Evolutionary conservation across 139 green algal genomes (phyloP).

Genomic region (Chlorella sorokiniana): DNA sequence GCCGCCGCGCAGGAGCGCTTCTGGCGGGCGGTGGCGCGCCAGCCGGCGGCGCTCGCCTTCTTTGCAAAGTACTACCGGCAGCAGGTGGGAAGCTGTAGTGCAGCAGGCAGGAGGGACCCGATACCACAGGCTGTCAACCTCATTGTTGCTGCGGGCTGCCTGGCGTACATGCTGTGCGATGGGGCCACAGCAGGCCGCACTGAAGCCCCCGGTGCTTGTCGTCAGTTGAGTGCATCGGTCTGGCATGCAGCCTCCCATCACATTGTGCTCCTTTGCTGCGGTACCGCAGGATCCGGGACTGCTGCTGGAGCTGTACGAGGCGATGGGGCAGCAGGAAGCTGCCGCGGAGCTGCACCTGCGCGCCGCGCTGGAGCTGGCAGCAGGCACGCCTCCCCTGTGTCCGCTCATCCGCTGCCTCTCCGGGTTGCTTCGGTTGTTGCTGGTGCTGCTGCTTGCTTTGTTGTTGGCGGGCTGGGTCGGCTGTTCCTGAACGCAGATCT

Average conservation of each 20-base stretch:
- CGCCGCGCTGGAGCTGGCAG: constrained; percentile 23
- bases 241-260: not conserved
- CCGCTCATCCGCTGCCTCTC: not conserved
- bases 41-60: constrained; percentile 29
- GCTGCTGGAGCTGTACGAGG: constrained; percentile 33
- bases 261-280: too few relatives aligned
- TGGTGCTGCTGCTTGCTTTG: not conserved
- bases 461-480: too few relatives aligned
- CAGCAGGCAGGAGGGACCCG: not conserved
- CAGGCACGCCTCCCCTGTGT: not conserved
- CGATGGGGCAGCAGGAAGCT: constrained; percentile 11
- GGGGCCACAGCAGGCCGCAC: too few relatives aligned
- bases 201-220: too few relatives aligned
- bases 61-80: constrained; percentile 26
- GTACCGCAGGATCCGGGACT: constrained; percentile 13
- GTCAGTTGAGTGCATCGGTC: not conserved
- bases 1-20: constrained; percentile 28
- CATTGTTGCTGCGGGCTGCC: too few relatives aligned
- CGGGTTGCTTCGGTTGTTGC: not conserved
- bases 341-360: constrained; percentile 32
- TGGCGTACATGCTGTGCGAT: too few relatives aligned
- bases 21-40: constrained; percentile 26
- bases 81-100: constrained; percentile 6
- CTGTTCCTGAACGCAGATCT: too few relatives aligned
- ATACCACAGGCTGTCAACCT: not conserved